Base-by-base conservation (phyloP, 441 rosid species). In the Populus hybrid region DNA sequence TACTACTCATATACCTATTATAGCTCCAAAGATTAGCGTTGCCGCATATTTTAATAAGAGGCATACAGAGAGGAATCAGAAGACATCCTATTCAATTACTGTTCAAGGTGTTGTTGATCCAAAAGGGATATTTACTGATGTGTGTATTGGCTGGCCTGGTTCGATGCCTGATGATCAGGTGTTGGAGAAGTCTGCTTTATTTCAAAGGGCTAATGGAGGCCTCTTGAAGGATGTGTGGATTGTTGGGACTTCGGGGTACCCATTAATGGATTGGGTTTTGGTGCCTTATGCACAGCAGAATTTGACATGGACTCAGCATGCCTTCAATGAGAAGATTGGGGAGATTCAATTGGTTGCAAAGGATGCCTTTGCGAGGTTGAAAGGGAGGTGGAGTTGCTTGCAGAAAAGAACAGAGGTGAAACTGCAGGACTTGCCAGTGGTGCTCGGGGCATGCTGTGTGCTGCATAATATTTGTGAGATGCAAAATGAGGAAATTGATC, bases 111-210 rank as follows among this genome's bases (percentile, higher is more conserved):
- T 94, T 1, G 94, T 92, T 7, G 91, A 94, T 83, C 82, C 87
- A 8, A 87, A 69, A 8, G 97, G 96, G 16, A 87, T 86, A 36
- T 94, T 92, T 84, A 90, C 90, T 53, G 98, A 94, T 72, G 90
- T 91, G 2, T 92, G 96, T 71, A 92, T 94, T 56, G 98, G 98
- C 9, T 90, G 93, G 94, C 98, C 96, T 0, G 98, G 98, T 2
- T 92, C 98, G 2, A 87, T 92, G 86, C 79, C 89, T 6, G 92
- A 92, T 69, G 98, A 92, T 56, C 89, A 84, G 77, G 91, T 94
- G 68, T 81, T 94, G 18, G 93, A 91, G 79, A 92, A 88, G 50
- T 94, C 98, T 7, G 90, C 93, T 56, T 82, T 94, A 71, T 83
- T 70, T 42, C 93, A 91, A 73, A 74, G 93, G 6, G 95, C 95